Base-by-base conservation (phyloP, 331 rosid genomes). In the Telfairia occidentalis region DNA sequence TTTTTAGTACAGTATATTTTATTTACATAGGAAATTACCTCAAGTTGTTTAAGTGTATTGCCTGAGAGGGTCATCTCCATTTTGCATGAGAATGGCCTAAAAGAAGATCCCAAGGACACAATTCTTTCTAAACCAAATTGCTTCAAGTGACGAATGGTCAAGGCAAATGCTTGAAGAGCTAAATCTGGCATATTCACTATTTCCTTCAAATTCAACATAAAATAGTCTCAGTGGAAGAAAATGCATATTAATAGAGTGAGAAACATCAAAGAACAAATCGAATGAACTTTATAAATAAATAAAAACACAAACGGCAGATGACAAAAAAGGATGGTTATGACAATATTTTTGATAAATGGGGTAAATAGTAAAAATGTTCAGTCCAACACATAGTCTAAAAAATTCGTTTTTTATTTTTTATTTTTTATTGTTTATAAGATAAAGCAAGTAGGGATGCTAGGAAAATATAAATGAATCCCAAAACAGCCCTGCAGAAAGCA, bases 11-110 rank as follows among this genome's bases (percentile, higher is more conserved):
- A 24, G 38, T 35, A 21, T 30, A 50, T 19, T 30, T 71, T 30
- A 50, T 19, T 30, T 71, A 66, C 21, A 26, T 19, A 67, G 21
- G 46, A 40, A 79, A 70, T 80, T 82, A 91, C 98, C 98, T 94
- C 97, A 74, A 94, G 82, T 69, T 94, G 98, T 79, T 84, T 92
- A 82, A 94, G 96, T 70, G 98, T 78, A 84, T 94, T 94, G 76
- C 90, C 92, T 7, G 98, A 89, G 73, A 94, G 95, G 79, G 83
- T 79, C 96, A 94, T 89, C 84, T 94, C 97, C 53, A 74, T 76
- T 66, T 89, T 85, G 90, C 83, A 87, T 79, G 91, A 85, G 55
- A 89, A 84, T 58, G 98, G 96, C 86, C 96, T 89, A 76, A 94
- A 84, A 79, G 92, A 87, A 82, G 88, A 85, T 75, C 96, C 92